These are phyloP conservation scores for Cyberlindnera maclurae DNA, from an alignment of 805 yeast species.

Conservation along the genomic window DNA sequence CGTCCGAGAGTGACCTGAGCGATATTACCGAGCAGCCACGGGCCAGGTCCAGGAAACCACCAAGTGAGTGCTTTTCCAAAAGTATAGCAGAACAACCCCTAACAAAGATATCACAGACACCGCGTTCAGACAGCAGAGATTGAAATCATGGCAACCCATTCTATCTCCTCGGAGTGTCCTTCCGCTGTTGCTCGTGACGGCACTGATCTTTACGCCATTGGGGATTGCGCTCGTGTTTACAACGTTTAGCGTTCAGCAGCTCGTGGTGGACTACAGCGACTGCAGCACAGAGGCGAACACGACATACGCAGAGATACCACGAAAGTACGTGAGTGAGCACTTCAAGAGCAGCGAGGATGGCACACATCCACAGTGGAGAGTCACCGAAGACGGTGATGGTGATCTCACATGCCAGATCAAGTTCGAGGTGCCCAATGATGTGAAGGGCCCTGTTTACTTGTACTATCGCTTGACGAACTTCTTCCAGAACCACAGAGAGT, in stretches of 20 bases:
- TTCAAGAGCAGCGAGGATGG: slow-evolving; percentile 35
- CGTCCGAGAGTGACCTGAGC: slow-evolving; percentile 24
- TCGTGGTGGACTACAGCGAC: slow-evolving; percentile 67
- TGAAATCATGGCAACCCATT: slow-evolving; percentile 73
- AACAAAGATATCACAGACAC: slow-evolving; percentile 41
- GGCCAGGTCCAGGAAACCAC: slow-evolving; percentile 44
- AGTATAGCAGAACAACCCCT: slow-evolving; percentile 15
- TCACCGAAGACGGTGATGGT: slow-evolving; percentile 32
- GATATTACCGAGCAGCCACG: slow-evolving; percentile 23
- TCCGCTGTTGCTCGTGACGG: slow-evolving; percentile 69
- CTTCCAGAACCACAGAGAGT: slow-evolving; percentile 91
- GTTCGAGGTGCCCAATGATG: slow-evolving; percentile 64
- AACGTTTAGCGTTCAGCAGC: slow-evolving; percentile 70
- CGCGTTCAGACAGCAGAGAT: slow-evolving; percentile 68
- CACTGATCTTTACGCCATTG: slow-evolving; percentile 80
- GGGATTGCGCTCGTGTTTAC: slow-evolving; percentile 81
- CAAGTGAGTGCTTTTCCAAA: slow-evolving; percentile 26
- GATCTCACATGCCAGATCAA: slow-evolving; percentile 51
- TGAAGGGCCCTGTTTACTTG: slow-evolving; percentile 64
- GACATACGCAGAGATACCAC: slow-evolving; percentile 47
- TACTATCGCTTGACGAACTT: slow-evolving; percentile 87
- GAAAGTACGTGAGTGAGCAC: slow-evolving; percentile 49
- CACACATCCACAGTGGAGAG: slow-evolving; percentile 57
- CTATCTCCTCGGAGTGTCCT: slow-evolving; percentile 87
- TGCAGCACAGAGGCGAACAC: slow-evolving; percentile 51